Evolutionary conservation across 306 rosid genomes (phyloP), one percentile per base, ranked within the genome.

Genomic region (Potentilla sterilis): DNA sequence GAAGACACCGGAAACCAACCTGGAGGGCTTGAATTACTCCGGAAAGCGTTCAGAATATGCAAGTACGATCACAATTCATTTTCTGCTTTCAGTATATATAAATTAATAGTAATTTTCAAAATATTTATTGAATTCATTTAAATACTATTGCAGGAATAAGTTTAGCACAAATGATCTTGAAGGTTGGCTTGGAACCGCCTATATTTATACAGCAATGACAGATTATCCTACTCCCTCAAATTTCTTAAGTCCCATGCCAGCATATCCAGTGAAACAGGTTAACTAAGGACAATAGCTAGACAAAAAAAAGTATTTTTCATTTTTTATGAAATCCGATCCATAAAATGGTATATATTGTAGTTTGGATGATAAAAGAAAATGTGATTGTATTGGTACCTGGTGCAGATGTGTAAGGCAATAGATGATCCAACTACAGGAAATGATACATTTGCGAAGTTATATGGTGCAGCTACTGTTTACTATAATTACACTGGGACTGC

Each of bases 221-320:
- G 98, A 94, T 85, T 94, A 94, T 85, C 98, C 98, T 0, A 88
- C 97, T n/a, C 88, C 98, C 40, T 82, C 91, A 34, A 88, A 85
- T 83, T 94, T 94, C 76, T 1, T 94, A 0, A 84, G 3, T 64
- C 93, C 96, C 1, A 19, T 94, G 81, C 98, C 98, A 13, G 90
- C 97, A 61, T 87, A 86, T 77, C 98, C 98, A 2, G 88, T 94
- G 4, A 94, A 65, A 85, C 86, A 88, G 93, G 98, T 91, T 12
- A 69, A n/a, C 90, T 12, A 67, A 15, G 59, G 0, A 16, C 3
- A 10, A 32, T 7, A 3, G 0, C 4, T 9, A 58, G 14, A 0
- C 7, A 15, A 21, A 37, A 11, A 11, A 7, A 12, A 46, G 4
- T 11, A 6, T 46, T 11, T 15, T 28, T 52, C 6, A 4, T 35